Base-by-base conservation (phyloP, 2,329 filamentous ascomycete genomes). In the Trichoderma semiorbis region DNA sequence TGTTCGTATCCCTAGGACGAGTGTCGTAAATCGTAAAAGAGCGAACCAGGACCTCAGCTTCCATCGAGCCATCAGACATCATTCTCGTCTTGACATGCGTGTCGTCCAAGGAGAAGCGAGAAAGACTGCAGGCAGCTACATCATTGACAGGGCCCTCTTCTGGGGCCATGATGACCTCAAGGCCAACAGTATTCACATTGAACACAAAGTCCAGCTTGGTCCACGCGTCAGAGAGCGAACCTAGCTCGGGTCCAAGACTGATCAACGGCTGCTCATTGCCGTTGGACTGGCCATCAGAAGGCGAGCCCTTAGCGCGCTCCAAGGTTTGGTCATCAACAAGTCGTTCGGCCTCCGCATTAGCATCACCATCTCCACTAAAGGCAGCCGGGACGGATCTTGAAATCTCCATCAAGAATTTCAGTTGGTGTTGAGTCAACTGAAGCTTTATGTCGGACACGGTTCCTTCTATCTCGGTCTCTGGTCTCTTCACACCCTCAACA, bases 11-110 rank as follows among this genome's bases (percentile, higher is more conserved):
- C 69, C 90, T 89, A 5, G 90, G 91, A n/a, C 97, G 91, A 74
- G 92, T 98, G 80, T 99, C 96, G 70, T 93, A 89, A 75, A 98
- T 97, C 0, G 94, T 97, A 80, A 99, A 98, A 0, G 95, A 96
- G 72, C 96, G 92, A 18, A 99, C 94, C 43, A 97, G 87, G 7
- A 99, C 88, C 79, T 99, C 97, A 3, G 95, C 94, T 80, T 99
- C 96, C 53, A 99, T 82, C 0, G 95, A 95, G 7, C 92, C 91
- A 80, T 99, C 95, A 24, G 93, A 97, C 76, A 98, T 88, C 91
- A 98, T 96, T 30, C 94, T 90, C 10, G 97, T 88, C 84, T 98
- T 99, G 74, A 98, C 86, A 76, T 91, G 93, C 7, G 95, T 98
- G 74, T 97, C 91, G 77, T 99, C 96, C 43, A 99, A 86, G 14